Percentiles rank a stretch among this genome's conserved stretches.
Evolutionary conservation across 208 protist species (phyloP).

Genomic region (Trypanosoma lewisi): DNA sequence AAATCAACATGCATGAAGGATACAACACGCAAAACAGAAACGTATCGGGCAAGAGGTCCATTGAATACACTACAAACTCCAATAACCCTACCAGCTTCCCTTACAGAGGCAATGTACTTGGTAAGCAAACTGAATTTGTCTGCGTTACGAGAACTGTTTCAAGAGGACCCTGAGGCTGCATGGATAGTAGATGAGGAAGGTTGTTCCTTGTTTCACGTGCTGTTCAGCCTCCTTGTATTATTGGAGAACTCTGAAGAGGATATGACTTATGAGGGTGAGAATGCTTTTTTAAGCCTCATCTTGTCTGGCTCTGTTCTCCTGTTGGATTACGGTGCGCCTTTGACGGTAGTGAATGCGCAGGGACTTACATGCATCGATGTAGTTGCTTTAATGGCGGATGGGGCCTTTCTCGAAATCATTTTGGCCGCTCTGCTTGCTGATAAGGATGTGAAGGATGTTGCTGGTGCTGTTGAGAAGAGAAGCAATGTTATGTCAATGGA

Average conservation of each 20-base stretch:
- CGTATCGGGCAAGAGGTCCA: not conserved
- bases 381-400: constrained; percentile 28
- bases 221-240: constrained; percentile 32
- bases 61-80: not conserved
- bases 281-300: constrained; percentile 37
- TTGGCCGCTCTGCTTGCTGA: constrained; percentile 42
- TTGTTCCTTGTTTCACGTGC: constrained; percentile 49
- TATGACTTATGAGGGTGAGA: constrained; percentile 9
- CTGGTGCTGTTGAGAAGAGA: constrained; percentile 9
- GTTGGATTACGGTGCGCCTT: constrained; percentile 44
- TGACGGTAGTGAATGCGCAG: constrained; percentile 26
- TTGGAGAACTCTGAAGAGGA: constrained; percentile 9
- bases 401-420: constrained; percentile 45
- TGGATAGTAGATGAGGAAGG: constrained; percentile 57
- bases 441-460: constrained; percentile 15
- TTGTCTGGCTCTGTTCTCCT: constrained; percentile 42
- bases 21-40: not conserved
- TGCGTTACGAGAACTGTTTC: constrained; percentile 43
- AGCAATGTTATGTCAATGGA: not conserved
- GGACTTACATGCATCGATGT: constrained; percentile 69
- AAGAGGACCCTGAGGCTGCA: constrained; percentile 25
- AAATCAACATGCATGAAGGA: not conserved
- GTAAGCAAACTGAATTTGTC: constrained; percentile 57
- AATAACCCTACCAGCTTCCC: constrained; percentile 29
- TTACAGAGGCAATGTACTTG: constrained; percentile 58